These are phyloP conservation scores for Tylopilus cervinicoccineus DNA, from an alignment of 768 basidiomycete species.

Conservation along the genomic window DNA sequence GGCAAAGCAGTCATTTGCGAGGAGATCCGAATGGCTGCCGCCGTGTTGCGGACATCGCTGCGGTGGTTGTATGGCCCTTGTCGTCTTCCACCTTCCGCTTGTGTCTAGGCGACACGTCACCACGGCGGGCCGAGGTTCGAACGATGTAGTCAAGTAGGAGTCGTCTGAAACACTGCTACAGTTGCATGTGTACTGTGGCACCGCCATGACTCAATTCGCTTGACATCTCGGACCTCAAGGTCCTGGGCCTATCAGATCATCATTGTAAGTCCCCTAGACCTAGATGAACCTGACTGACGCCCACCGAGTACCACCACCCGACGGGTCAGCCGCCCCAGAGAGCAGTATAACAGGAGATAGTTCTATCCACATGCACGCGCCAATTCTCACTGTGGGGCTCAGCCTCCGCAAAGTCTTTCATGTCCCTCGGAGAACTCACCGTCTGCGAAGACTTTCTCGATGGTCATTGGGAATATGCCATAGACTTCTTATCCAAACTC, in stretches of 20 bases:
- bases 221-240: too few relatives aligned
- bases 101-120: too few relatives aligned
- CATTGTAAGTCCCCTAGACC: not conserved
- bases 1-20: not conserved
- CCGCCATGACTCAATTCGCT: too few relatives aligned
- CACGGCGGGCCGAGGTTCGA: too few relatives aligned
- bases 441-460: constrained; percentile 15
- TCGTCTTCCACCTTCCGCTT: too few relatives aligned
- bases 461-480: constrained; percentile 5
- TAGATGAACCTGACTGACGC: not conserved
- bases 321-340: constrained; percentile 9
- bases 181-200: too few relatives aligned
- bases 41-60: not conserved
- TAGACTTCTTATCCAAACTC: constrained; percentile 10
- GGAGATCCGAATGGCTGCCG: constrained; percentile 1
- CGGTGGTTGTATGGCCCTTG: not conserved
- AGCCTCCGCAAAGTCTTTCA: not conserved
- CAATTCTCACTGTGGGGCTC: too few relatives aligned
- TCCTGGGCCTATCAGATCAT: too few relatives aligned
- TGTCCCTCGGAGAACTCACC: constrained; percentile 15
- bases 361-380: not conserved
- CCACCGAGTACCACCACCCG: not conserved
- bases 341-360: constrained; percentile 3
- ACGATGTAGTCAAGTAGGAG: too few relatives aligned
- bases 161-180: too few relatives aligned